Conservation (phyloP, 2,329 filamentous ascomycete genomes). For the Fusarium sp. region DNA sequence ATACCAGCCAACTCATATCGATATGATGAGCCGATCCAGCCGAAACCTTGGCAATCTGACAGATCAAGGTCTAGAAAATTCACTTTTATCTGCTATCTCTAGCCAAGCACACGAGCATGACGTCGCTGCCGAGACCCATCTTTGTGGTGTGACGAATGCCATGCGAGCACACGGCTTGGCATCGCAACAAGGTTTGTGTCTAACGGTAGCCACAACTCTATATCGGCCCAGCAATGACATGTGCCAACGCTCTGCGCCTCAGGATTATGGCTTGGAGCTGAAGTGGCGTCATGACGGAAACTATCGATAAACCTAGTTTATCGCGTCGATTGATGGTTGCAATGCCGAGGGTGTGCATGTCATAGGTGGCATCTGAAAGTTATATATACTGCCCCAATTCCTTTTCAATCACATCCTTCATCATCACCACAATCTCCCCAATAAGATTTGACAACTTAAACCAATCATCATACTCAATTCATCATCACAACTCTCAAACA, state of each 20-base stretch:
- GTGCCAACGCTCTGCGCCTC: conserved; percentile 14
- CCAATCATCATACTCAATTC: neutral
- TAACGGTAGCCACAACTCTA: conserved; percentile 8
- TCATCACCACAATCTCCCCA: neutral
- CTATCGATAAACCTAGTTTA: conserved; percentile 4
- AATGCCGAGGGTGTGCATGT: neutral
- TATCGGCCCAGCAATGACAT: conserved; percentile 7
- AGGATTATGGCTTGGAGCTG: neutral
- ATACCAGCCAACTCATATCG: too few relatives aligned
- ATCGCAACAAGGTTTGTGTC: conserved; percentile 8
- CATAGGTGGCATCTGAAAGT: neutral
- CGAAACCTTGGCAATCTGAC: neutral
- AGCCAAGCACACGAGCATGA: conserved; percentile 1
- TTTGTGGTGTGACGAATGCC: conserved; percentile 13
- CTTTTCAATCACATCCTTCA: neutral
- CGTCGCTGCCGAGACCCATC: conserved; percentile 2
- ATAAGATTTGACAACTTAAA: neutral
- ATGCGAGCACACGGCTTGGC: conserved; percentile 7
- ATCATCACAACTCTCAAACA: neutral
- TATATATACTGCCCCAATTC: conserved; percentile 1
- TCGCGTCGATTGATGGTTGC: neutral
- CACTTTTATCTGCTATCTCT: neutral
- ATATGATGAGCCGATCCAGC: neutral
- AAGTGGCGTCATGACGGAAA: conserved; percentile 18
- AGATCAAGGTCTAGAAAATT: neutral